These are phyloP conservation scores for Cryphonectria naterciae DNA, from an alignment of 2,329 filamentous ascomycete species.

Conservation along the genomic window DNA sequence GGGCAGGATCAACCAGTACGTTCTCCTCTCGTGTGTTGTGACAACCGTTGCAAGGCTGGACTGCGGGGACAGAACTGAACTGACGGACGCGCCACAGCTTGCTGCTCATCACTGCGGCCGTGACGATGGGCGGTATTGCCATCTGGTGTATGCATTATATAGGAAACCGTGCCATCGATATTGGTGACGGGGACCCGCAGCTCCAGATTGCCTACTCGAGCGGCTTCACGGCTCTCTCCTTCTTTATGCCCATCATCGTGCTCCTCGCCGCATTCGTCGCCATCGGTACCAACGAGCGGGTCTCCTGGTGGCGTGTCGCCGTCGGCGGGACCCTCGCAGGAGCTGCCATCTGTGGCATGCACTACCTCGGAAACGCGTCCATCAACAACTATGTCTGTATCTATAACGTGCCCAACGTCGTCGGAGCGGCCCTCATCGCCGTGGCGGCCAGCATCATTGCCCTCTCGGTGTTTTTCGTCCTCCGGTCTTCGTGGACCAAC, in stretches of 20 bases:
- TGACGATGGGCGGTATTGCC: slow-evolving; percentile 74
- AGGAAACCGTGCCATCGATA: slow-evolving; percentile 76
- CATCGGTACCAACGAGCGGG: slow-evolving; percentile 60
- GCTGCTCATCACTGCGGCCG: slow-evolving; percentile 64
- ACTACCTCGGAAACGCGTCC: slow-evolving; percentile 84
- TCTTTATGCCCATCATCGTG: slow-evolving; percentile 78
- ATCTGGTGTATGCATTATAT: slow-evolving; percentile 85
- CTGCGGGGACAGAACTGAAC: not conserved
- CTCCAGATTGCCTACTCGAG: slow-evolving; percentile 76
- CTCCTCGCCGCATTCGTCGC: slow-evolving; percentile 73
- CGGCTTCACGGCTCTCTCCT: slow-evolving; percentile 74
- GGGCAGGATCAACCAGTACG: slow-evolving; percentile 71
- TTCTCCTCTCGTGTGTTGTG: not conserved
- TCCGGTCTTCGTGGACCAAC: slow-evolving; percentile 76
- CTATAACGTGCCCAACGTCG: slow-evolving; percentile 63
- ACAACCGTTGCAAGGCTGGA: not conserved
- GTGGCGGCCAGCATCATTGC: slow-evolving; percentile 71
- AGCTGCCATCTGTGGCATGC: slow-evolving; percentile 80
- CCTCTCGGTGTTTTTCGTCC: slow-evolving; percentile 76
- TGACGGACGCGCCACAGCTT: slow-evolving; percentile 49
- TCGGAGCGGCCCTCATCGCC: slow-evolving; percentile 73
- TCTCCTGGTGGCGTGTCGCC: slow-evolving; percentile 62
- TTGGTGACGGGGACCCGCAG: slow-evolving; percentile 63
- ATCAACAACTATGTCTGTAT: slow-evolving; percentile 75
- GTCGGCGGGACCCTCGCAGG: slow-evolving; percentile 73